These are phyloP conservation scores for Fusarium udum DNA, from an alignment of 2,329 filamentous ascomycete genomes.

Conservation along the genomic window DNA sequence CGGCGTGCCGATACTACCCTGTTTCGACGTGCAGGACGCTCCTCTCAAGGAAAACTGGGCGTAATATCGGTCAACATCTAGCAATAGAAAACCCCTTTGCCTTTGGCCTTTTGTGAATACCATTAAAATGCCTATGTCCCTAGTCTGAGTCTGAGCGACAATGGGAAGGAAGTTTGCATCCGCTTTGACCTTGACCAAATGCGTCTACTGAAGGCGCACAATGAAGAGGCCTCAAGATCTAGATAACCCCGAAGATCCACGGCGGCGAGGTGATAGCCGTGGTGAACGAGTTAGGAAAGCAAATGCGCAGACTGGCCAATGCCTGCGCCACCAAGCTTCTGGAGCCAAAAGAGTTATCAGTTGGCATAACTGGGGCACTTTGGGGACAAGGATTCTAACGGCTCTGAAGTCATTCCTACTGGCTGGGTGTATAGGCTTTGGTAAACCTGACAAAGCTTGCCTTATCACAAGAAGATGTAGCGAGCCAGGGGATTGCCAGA, in stretches of 20 bases:
- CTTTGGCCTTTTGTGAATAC: background rate
- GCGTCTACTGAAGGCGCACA: no score
- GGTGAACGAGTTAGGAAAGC: background rate
- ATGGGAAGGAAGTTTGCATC: no score
- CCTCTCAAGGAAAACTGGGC: fast-evolving
- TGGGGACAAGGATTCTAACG: fast-evolving
- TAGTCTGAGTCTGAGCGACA: background rate
- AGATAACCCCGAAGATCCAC: fast-evolving
- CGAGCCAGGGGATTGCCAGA: background rate
- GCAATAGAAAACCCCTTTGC: background rate
- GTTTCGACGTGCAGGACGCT: background rate
- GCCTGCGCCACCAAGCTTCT: fast-evolving
- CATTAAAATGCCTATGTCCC: background rate
- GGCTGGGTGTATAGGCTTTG: no score
- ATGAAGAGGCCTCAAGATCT: fast-evolving
- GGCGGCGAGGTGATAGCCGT: no score
- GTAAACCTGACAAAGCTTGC: background rate
- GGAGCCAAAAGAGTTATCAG: background rate
- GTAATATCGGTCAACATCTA: fast-evolving
- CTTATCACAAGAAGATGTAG: background rate
- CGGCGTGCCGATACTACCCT: fast-evolving
- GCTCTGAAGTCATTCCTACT: fast-evolving
- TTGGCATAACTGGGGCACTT: fast-evolving
- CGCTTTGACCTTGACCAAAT: fast-evolving
- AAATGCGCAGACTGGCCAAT: background rate